Evolutionary conservation across 2,329 filamentous ascomycete genomes (phyloP).

Genomic region (Zasmidium citrigriseum): DNA sequence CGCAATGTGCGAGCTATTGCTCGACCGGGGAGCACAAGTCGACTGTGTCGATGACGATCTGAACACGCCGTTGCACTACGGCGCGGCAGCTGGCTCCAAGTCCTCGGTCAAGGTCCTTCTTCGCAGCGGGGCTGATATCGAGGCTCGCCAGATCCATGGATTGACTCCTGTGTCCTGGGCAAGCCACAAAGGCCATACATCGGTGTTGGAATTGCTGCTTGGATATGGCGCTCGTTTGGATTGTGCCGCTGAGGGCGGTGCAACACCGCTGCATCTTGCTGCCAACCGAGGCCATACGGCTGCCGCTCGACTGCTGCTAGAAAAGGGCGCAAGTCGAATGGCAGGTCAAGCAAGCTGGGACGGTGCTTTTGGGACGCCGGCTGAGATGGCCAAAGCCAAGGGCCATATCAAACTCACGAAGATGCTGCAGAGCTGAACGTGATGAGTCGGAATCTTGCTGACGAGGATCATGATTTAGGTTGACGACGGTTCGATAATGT

Average conservation of each 20-base stretch:
- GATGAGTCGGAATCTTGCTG: not conserved
- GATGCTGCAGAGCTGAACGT: constrained; percentile 2
- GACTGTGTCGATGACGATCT: constrained; percentile 28
- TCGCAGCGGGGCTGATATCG: constrained; percentile 23
- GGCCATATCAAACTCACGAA: constrained; percentile 22
- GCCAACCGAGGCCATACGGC: constrained; percentile 29
- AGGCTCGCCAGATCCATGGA: constrained; percentile 24
- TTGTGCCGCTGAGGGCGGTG: constrained; percentile 22
- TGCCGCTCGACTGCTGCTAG: constrained; percentile 24
- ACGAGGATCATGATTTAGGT: not conserved
- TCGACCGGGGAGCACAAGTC: constrained; percentile 30
- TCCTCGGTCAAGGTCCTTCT: constrained; percentile 25
- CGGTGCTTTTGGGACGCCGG: constrained; percentile 27
- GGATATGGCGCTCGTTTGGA: constrained; percentile 23
- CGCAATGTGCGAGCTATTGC: constrained; percentile 31
- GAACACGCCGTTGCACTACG: constrained; percentile 33
- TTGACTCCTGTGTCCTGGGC: constrained; percentile 32
- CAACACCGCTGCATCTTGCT: constrained; percentile 29
- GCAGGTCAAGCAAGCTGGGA: constrained; percentile 24
- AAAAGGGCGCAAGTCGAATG: constrained; percentile 20
- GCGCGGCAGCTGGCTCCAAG: constrained; percentile 25
- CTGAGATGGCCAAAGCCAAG: constrained; percentile 29
- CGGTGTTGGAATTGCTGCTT: constrained; percentile 26
- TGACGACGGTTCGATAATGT: not conserved
- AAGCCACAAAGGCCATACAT: constrained; percentile 30